phyloP scores from a whole-genome alignment of 73 alveolate genomes.

The Symbiodinium natans region DNA sequence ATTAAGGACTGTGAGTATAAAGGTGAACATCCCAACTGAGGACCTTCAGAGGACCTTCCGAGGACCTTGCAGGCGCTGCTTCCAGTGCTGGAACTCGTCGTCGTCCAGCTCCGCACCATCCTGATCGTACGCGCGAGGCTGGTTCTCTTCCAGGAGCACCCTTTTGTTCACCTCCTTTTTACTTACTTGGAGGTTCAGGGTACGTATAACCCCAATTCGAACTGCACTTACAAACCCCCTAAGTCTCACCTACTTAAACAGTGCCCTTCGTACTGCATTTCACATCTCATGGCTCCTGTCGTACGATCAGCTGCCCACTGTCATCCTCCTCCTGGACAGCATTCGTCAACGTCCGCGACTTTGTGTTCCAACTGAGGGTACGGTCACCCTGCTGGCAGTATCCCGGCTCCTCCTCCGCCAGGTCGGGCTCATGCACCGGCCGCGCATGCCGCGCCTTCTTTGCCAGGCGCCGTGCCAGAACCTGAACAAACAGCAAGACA shows the following conservation, averaged over 20 bases:
- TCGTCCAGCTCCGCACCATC: conserved; percentile 92
- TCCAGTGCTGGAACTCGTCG: conserved; percentile 94
- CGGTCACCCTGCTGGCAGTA: neutral
- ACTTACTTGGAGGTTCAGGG: too few species aligned
- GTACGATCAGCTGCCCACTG: conserved; percentile 6
- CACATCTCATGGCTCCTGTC: neutral
- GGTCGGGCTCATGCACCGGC: conserved; percentile 1
- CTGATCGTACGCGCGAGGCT: neutral
- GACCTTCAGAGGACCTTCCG: neutral
- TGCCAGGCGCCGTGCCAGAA: conserved; percentile 78
- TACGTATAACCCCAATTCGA: too few species aligned
- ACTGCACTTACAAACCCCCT: too few species aligned
- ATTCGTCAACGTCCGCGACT: neutral
- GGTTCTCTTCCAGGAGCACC: too few species aligned
- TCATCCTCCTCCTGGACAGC: conserved; percentile 39
- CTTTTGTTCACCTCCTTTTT: too few species aligned
- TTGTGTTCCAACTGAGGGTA: neutral
- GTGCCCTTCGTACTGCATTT: too few species aligned
- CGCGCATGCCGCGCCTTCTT: conserved; percentile 84
- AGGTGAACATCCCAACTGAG: too few species aligned
- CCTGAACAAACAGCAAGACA: conserved; percentile 7
- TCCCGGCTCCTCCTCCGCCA: conserved; percentile 20
- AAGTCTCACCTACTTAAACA: too few species aligned
- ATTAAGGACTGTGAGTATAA: too few species aligned
- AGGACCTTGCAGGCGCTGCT: conserved; percentile 18